Evolutionary conservation across 495 filamentous ascomycete species (phyloP).

Genomic region (Penicillium nucicola): DNA sequence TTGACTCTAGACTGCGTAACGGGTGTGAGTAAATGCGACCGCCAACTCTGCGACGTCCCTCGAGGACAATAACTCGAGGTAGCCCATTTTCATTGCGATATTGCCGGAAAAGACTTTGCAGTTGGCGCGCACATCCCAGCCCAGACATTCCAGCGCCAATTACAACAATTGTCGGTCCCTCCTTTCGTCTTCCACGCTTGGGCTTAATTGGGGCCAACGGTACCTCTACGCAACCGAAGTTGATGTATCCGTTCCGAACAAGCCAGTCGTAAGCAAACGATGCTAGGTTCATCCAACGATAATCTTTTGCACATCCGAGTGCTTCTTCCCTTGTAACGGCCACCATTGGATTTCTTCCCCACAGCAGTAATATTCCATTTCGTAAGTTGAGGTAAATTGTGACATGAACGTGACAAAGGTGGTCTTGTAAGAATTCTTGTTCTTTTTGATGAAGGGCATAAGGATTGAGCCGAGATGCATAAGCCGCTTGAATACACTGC

Average conservation of each 20-base stretch:
- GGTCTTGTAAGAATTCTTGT: conserved; percentile 70
- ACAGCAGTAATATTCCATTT: conserved; percentile 90
- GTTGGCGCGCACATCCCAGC: conserved; percentile 85
- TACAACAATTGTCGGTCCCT: conserved; percentile 67
- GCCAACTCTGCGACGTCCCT: conserved; percentile 85
- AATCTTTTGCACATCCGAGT: conserved; percentile 84
- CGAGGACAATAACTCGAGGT: conserved; percentile 77
- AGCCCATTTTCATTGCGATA: conserved; percentile 62
- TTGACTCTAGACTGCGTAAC: conserved; percentile 57
- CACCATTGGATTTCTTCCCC: conserved; percentile 86
- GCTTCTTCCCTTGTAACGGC: conserved; percentile 86
- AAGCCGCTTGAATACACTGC: conserved; percentile 84
- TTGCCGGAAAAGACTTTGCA: conserved; percentile 79
- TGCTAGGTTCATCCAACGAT: conserved; percentile 87
- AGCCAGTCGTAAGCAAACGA: conserved; percentile 92
- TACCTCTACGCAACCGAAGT: conserved; percentile 86
- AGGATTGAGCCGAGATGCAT: conserved; percentile 85
- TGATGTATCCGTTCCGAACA: conserved; percentile 87
- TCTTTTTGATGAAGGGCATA: conserved; percentile 86
- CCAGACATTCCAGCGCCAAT: conserved; percentile 95
- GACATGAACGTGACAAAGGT: conserved; percentile 84
- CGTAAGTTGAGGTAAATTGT: conserved; percentile 96
- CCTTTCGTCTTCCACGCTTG: conserved; percentile 47
- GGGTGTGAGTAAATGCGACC: conserved; percentile 92
- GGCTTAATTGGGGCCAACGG: conserved; percentile 37